Evolutionary conservation across 345 rosid genomes (phyloP).

Genomic region (Atalantia buxifolia): DNA sequence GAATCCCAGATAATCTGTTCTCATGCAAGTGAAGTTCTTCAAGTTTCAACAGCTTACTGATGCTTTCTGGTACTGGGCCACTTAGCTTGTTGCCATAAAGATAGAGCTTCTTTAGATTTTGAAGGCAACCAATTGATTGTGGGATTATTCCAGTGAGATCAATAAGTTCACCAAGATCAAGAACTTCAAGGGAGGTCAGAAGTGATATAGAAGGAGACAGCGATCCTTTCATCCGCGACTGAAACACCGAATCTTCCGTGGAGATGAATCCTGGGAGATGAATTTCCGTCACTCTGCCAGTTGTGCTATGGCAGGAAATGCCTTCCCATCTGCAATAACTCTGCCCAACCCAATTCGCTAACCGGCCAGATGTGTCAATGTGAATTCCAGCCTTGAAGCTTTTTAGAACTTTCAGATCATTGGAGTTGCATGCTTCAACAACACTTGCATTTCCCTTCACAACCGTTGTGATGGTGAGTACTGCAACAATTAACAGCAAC

Average conservation of each 20-base stretch:
- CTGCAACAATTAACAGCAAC: slow-evolving; percentile 22
- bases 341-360: slow-evolving; percentile 38
- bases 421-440: slow-evolving; percentile 27
- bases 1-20: slow-evolving; percentile 41
- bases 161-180: slow-evolving; percentile 53
- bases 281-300: slow-evolving; percentile 44
- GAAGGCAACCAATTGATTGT: slow-evolving; percentile 38
- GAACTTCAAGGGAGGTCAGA: slow-evolving; percentile 40
- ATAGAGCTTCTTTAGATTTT: slow-evolving; percentile 33
- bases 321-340: slow-evolving; percentile 57
- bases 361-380: slow-evolving; percentile 41
- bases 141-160: slow-evolving; percentile 45
- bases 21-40: slow-evolving; percentile 48
- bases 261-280: slow-evolving; percentile 48
- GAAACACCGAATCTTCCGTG: slow-evolving; percentile 24
- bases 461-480: slow-evolving; percentile 6
- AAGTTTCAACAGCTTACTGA: slow-evolving; percentile 42
- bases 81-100: slow-evolving; percentile 49
- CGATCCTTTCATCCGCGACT: slow-evolving; percentile 44
- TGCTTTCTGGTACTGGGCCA: slow-evolving; percentile 46
- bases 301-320: slow-evolving; percentile 32
- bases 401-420: slow-evolving; percentile 41
- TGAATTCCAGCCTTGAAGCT: slow-evolving; percentile 40
- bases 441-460: slow-evolving; percentile 12
- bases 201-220: slow-evolving; percentile 42